Conservation (phyloP, 2,329 filamentous ascomycete genomes). For the Pseudogymnoascus sp. region DNA sequence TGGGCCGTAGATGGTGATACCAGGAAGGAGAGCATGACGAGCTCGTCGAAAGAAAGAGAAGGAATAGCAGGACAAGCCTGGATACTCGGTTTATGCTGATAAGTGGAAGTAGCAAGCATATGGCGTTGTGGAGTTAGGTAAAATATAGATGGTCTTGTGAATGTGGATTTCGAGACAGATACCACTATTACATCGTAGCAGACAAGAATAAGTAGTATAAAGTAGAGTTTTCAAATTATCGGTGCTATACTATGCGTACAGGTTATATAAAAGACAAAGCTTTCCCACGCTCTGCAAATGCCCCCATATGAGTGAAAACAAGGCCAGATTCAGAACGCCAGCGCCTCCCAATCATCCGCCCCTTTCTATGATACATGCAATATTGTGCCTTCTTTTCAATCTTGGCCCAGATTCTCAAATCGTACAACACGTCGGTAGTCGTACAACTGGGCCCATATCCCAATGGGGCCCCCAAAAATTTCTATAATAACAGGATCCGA, state of each 20-base stretch:
- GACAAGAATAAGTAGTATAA: not conserved
- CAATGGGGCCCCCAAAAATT: not conserved
- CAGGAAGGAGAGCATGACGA: not conserved
- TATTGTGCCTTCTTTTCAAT: not conserved
- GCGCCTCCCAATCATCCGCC: not conserved
- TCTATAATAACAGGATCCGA: slow-evolving; percentile 4
- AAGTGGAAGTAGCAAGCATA: not conserved
- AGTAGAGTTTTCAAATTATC: slow-evolving; percentile 8
- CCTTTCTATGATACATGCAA: slow-evolving; percentile 5
- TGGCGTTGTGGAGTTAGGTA: slow-evolving; percentile 3
- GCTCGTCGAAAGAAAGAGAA: not conserved
- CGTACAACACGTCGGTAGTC: slow-evolving; percentile 5
- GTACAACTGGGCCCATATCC: slow-evolving; percentile 2
- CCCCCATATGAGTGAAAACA: not conserved
- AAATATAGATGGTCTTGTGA: not conserved
- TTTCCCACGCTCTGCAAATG: slow-evolving; percentile 4
- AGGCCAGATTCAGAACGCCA: slow-evolving; percentile 4
- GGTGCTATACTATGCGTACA: slow-evolving; percentile 3
- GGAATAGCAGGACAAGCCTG: no score
- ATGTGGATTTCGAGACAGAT: not conserved
- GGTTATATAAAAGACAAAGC: slow-evolving; percentile 1
- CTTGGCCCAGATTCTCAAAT: not conserved
- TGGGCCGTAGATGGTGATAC: not conserved
- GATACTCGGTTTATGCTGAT: not conserved
- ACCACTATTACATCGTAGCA: not conserved